Evolutionary conservation across 805 yeast genomes (phyloP), one percentile per base, ranked within the genome.

Genomic region (Metschnikowia reukaufii): DNA sequence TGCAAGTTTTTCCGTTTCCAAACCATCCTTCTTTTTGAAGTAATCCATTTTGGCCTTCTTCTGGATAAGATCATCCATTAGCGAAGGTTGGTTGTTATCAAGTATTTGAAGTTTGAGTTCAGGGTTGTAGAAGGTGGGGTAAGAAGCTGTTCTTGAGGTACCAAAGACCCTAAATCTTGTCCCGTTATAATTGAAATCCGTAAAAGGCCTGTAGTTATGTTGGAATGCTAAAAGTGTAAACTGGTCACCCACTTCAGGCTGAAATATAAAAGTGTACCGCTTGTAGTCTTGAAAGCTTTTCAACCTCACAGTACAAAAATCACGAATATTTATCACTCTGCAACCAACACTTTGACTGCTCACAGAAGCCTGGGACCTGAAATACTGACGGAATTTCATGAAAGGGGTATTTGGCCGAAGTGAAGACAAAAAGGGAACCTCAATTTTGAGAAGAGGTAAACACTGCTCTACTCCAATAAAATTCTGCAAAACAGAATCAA

Each of bases 131-230:
- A 45, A 54, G 42, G 56, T 47, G 6, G 64, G 52, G 50, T 65
- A 60, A 4, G 66, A 62, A 39, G 58, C 56, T 2, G 61, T 44
- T 6, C 65, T 44, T 2, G 73, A 53, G 4, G 73, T 63, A 2
- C 77, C 76, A 21, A 67, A 41, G 2, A 72, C 56, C 36, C 77
- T 58, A 50, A 72, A 72, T 9, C 74, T 52, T 2, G 75, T 70
- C 33, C 47, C 52, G 23, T 61, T 61, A 48, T 68, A 72, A 18
- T 36, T 56, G 51, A 72, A 72, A 55, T 72, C 77, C 12, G 72
- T 62, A 50, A 65, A 68, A 4, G 74, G 71, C 44, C 62, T 59
- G 49, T 55, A 59, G 47, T 64, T 64, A 54, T 66, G 62, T 52
- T 68, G 69, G 42, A 71, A 72, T 39, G 63, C 57, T 7, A 63